Evolutionary conservation across 495 filamentous ascomycete species (phyloP).

Genomic region (Aspergillus bridgeri): DNA sequence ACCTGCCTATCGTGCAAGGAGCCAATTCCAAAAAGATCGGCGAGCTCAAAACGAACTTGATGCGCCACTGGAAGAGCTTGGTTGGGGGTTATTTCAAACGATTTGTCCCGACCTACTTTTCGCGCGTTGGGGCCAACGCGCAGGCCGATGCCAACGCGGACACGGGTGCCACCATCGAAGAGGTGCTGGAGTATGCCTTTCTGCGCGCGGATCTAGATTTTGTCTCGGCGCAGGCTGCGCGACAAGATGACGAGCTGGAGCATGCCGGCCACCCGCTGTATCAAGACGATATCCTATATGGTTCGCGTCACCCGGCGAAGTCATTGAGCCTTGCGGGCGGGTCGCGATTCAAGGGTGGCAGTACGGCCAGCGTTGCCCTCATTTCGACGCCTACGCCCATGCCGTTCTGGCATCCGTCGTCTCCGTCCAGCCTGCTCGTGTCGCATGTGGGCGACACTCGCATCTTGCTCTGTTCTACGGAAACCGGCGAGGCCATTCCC

Average conservation of each 20-base stretch:
- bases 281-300: constrained; percentile 71
- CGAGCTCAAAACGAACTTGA: constrained; percentile 61
- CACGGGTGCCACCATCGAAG: constrained; percentile 42
- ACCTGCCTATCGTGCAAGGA: constrained; percentile 38
- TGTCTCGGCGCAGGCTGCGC: constrained; percentile 75
- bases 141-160: constrained; percentile 7
- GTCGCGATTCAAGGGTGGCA: constrained; percentile 85
- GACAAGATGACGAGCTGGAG: constrained; percentile 65
- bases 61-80: constrained; percentile 74
- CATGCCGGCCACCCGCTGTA: constrained; percentile 72
- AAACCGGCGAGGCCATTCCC: constrained; percentile 71
- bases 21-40: constrained; percentile 33
- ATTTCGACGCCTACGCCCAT: constrained; percentile 87
- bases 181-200: constrained; percentile 79
- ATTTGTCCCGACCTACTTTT: constrained; percentile 72
- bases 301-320: constrained; percentile 52
- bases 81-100: constrained; percentile 93
- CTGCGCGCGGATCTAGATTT: constrained; percentile 91
- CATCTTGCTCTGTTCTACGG: constrained; percentile 78
- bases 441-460: constrained; percentile 93
- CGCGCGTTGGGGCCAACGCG: constrained; percentile 27
- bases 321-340: constrained; percentile 60
- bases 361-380: constrained; percentile 81
- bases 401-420: constrained; percentile 91
- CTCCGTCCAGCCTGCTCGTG: constrained; percentile 76